Evolutionary conservation across 2,329 filamentous ascomycete species (phyloP).

Genomic region (Stenocarpella maydis): DNA sequence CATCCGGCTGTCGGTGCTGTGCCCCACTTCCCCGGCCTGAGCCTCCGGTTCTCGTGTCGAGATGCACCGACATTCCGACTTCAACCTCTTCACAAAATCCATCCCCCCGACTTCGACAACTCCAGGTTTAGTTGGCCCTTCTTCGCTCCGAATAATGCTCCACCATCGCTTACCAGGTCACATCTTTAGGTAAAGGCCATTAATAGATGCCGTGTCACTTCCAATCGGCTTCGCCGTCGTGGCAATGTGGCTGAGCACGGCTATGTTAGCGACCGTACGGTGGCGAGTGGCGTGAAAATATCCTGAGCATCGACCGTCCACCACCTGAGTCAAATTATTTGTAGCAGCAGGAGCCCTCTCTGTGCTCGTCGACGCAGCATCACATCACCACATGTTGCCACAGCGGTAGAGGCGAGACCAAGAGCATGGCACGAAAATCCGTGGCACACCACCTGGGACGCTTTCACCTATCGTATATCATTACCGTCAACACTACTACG

Average conservation of each 20-base stretch:
- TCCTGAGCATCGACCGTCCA: neutral
- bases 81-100: neutral
- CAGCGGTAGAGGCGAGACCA: neutral
- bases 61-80: too few species aligned
- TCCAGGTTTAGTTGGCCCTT: too few species aligned
- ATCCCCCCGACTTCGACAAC: too few species aligned
- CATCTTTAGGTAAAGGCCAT: neutral
- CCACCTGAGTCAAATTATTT: neutral
- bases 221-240: constrained; percentile 8
- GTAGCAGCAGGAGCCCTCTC: neutral
- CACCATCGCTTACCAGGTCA: neutral
- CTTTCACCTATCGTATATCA: neutral
- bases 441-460: neutral
- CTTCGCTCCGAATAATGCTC: neutral
- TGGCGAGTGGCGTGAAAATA: constrained; percentile 1
- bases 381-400: neutral
- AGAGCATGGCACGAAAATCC: neutral
- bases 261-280: neutral
- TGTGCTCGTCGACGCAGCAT: too few species aligned
- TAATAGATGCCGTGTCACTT: neutral
- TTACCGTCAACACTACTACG: neutral
- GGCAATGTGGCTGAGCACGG: neutral
- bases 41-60: too few species aligned
- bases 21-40: neutral
- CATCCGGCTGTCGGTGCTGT: neutral